Evolutionary conservation across 1,284 basidiomycete species (phyloP), one percentile per base, ranked within the genome.

Genomic region (Melampsora americana): DNA sequence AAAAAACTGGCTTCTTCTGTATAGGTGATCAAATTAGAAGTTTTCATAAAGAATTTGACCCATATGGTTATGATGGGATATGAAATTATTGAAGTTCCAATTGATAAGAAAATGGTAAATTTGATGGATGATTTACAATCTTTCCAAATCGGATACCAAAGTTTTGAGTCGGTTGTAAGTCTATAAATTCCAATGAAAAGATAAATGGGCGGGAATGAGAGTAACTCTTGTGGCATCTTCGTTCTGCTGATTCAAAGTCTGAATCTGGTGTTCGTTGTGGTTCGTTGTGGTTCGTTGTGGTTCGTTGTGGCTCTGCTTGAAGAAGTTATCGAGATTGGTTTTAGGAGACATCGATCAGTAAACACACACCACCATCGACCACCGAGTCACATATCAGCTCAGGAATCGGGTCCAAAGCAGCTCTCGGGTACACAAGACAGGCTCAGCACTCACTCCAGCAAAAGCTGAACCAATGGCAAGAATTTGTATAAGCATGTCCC

Each of bases 131-230:
- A 62, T 30, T 48, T 69, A 56, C 42, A 66, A n/a, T 66, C 60
- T 23, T 59, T 84, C 90, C 90, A 92, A 14, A 89, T 87, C 7
- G 90, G 89, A 23, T 85, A 83, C 77, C 86, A 87, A n/a, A 92
- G 83, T 11, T 82, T 82, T 66, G 85, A 83, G 81, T 92, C 91
- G 0, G 87, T 90, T 79, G 87, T 85, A 0, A 92, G 84, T 60
- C 90, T 83, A 81, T 92, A 91, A 28, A 87, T 86, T 1, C 91
- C 91, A 0, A 92, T 90, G 1, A 90, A 81, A 46, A 88, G 87
- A 80, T 92, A 92, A 1, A 88, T 88, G 0, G 90, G 90, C 0
- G 90, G 87, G 79, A 91, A 90, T 39, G 86, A 84, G 62, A 92
- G 85, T 56, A 91, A 86, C 20, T 84, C 83, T 28, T 81, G 79